Evolutionary conservation across 768 basidiomycete species (phyloP), one percentile per base, ranked within the genome.

Genomic region (Lentinula sp.): DNA sequence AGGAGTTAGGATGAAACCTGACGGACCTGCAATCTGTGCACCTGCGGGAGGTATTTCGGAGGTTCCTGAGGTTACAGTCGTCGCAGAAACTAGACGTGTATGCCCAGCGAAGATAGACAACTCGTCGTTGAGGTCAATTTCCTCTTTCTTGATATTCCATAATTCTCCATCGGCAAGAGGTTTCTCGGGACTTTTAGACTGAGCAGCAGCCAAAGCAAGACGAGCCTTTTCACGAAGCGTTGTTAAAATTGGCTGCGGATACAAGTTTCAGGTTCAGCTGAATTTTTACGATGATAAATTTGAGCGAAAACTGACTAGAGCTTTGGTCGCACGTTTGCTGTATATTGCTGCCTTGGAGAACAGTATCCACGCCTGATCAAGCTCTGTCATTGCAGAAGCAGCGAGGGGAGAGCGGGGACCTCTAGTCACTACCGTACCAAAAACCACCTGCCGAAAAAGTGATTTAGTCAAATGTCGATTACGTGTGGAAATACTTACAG

Each of bases 351-450:
- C 88, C 65, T 84, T 82, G 0, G 80, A 74, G 69, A 91, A 90
- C n/a, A 91, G 73, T 15, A 81, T 69, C 62, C 80, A 85, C 0
- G 87, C 88, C 46, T 82, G 80, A 33, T 90, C 87, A 7, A 93
- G 77, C 65, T 92, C 87, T 18, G 76, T 71, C 72, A 91, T 84
- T 3, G 91, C 91, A 1, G 81, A 77, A 12, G 78, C 71, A 0
- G 90, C 91, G 10, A 92, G 69, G 0, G 86, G 82, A 1, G 86
- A 89, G 6, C 81, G 75, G 5, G 91, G 91, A 3, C 86, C 85
- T 33, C 87, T 82, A 2, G 87, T 89, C 2, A 88, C 91, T 18
- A 93, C 86, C 4, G 88, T 86, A 3, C 89, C 91, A 66, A 92
- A 88, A 15, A 92, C 86, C 9, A 90, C 80, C 89, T 91, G 35